Evolutionary conservation across 768 basidiomycete genomes (phyloP).

Genomic region (Amyloporia xantha): DNA sequence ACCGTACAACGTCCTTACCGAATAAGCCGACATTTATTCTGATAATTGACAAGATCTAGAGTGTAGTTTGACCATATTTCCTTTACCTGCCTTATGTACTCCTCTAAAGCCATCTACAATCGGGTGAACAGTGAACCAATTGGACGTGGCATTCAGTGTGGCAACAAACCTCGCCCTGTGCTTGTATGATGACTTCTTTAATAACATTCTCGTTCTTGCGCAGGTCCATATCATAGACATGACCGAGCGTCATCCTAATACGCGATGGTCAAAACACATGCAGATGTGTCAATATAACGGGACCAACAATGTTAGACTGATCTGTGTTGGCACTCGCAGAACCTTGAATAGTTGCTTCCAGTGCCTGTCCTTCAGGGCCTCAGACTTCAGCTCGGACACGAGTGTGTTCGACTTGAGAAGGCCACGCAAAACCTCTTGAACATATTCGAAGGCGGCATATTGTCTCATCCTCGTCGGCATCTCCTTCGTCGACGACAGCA

Average conservation of each 20-base stretch:
- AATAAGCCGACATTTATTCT: conserved; percentile 97
- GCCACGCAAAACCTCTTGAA: conserved; percentile 83
- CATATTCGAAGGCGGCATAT: conserved; percentile 97
- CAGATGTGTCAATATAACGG: not conserved
- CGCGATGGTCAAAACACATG: not conserved
- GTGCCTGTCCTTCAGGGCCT: conserved; percentile 94
- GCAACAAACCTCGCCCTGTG: conserved; percentile 81
- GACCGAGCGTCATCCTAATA: conserved; percentile 84
- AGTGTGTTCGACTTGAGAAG: conserved; percentile 86
- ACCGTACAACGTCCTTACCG: conserved; percentile 37
- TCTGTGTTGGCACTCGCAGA: conserved; percentile 65
- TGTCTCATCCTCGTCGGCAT: conserved; percentile 99
- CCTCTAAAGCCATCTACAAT: conserved; percentile 85
- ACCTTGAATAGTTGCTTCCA: conserved; percentile 97
- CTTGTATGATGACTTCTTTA: conserved; percentile 94
- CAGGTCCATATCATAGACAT: conserved; percentile 95
- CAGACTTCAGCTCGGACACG: conserved; percentile 93
- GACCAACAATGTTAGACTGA: conserved; percentile 67
- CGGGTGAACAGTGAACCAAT: conserved; percentile 6
- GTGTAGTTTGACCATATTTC: conserved; percentile 97
- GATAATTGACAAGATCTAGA: conserved; percentile 94
- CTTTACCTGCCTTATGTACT: conserved; percentile 93
- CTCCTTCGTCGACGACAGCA: conserved; percentile 90
- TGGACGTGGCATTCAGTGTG: no score
- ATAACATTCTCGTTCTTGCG: conserved; percentile 88